A percentile compares a stretch with the other conserved stretches of the same genome.
Evolutionary conservation across 1,139 yeast genomes (phyloP).

Genomic region (Magnusiomyces tetraspermus): DNA sequence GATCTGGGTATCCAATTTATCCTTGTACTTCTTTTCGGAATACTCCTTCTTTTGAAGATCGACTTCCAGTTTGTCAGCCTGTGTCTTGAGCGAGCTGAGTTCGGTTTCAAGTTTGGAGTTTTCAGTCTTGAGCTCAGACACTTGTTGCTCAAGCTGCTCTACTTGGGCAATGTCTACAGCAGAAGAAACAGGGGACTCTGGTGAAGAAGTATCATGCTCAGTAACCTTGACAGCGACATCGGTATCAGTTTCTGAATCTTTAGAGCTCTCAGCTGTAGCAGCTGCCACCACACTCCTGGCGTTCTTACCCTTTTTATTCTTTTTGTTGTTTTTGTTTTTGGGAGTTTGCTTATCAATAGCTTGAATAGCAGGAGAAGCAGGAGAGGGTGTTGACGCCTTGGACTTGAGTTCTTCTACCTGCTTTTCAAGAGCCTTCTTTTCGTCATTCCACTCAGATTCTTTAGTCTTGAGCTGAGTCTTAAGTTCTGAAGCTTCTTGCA

Average conservation of each 20-base stretch:
- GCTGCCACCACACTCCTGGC: not conserved
- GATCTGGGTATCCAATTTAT: slow-evolving; percentile 23
- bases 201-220: not conserved
- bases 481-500: not conserved
- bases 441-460: not conserved
- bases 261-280: not conserved
- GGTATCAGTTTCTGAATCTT: slow-evolving; percentile 7
- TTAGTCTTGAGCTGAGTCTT: not conserved
- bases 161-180: not conserved
- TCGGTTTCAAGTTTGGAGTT: not conserved
- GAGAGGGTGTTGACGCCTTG: not conserved
- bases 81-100: not conserved
- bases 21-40: not conserved
- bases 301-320: slow-evolving; percentile 3
- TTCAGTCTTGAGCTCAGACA: not conserved
- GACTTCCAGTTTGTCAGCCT: slow-evolving; percentile 4
- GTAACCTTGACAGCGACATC: slow-evolving; percentile 5
- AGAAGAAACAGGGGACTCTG: not conserved
- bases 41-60: slow-evolving; percentile 59
- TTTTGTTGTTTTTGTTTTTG: slow-evolving; percentile 2
- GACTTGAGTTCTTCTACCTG: slow-evolving; percentile 7
- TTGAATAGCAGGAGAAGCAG: not conserved
- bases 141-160: not conserved
- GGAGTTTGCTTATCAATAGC: not conserved
- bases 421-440: slow-evolving; percentile 2